These are phyloP conservation scores for Aureobasidium sp. DNA, from an alignment of 2,329 filamentous ascomycete genomes.

Conservation along the genomic window DNA sequence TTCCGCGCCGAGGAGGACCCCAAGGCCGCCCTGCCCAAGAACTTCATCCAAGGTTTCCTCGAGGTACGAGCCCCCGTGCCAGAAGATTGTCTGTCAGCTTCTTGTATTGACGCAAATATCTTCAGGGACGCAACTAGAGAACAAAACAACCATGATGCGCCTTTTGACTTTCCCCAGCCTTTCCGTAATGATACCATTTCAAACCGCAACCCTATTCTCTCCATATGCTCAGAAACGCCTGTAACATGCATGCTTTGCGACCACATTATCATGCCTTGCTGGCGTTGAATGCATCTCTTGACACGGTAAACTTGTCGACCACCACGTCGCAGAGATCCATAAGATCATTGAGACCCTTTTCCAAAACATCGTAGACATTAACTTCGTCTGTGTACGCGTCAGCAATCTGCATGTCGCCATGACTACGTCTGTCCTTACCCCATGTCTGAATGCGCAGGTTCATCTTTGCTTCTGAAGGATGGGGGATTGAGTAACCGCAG, in stretches of 20 bases:
- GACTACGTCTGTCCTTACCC: conserved; percentile 49
- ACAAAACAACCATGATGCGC: conserved; percentile 15
- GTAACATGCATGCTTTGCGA: background rate
- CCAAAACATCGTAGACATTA: conserved; percentile 74
- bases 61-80: conserved; percentile 57
- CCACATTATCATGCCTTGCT: conserved; percentile 25
- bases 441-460: conserved; percentile 96
- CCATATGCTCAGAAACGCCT: conserved; percentile 15
- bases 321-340: conserved; percentile 92
- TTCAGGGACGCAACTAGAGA: conserved; percentile 33
- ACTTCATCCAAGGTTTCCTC: conserved; percentile 90
- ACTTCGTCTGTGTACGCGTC: conserved; percentile 55
- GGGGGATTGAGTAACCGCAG: conserved; percentile 95
- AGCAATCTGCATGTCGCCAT: background rate
- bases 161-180: conserved; percentile 12
- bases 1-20: conserved; percentile 83
- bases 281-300: conserved; percentile 55
- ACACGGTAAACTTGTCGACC: conserved; percentile 73
- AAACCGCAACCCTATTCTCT: conserved; percentile 12
- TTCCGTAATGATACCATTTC: conserved; percentile 18
- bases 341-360: conserved; percentile 83
- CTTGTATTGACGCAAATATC: conserved; percentile 11
- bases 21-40: conserved; percentile 68
- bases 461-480: conserved; percentile 94
- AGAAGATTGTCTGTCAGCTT: background rate